Base-by-base conservation (phyloP, 2,329 filamentous ascomycete species). In the Botrytis galanthina region DNA sequence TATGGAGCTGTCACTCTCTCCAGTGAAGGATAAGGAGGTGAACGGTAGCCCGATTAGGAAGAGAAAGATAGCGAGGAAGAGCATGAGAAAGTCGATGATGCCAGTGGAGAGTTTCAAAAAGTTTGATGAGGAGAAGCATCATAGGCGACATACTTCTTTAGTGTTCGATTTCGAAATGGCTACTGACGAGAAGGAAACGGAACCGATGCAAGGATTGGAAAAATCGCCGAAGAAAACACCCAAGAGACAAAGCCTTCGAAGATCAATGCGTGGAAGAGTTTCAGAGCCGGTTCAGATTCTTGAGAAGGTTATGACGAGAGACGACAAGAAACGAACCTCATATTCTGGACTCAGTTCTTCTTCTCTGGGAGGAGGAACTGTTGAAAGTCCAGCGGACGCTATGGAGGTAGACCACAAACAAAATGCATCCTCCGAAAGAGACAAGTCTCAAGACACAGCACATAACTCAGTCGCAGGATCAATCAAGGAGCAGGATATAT, bases 21-120 rank as follows among this genome's bases (percentile, higher is more conserved):
- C 62, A 4, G 22, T 10, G 12, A 60, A 59, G 32, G 48, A 59
- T 26, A 70, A 61, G 42, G 39, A 42, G 51, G 20, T 46, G 18
- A 37, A 51, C 20, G 62, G 48, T 35, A 76, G 76, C 60, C 67
- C 74, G 16, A 54, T 71, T 42, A 73, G 78, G 44, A 75, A 74
- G 51, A 77, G 76, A 39, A 79, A 77, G 63, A 78, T 76, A n/a
- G 64, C 74, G 71, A 72, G 77, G 62, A 76, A 75, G 71, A 80
- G 78, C 67, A 71, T 74, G 14, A 72, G 75, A 59, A 74, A 75
- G 35, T 61, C 74, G 26, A 75, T 74, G 22, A 46, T 66, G 70
- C 51, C 51, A 62, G n/a, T 61, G 26, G 12, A 64, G 54, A 46
- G 61, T 70, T 20, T 46, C 16, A 26, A 39, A 6, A 57, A 29